phyloP scores from a whole-genome alignment of 352 stramenopile species.

The Hyaloperonospora arabidopsidis region DNA sequence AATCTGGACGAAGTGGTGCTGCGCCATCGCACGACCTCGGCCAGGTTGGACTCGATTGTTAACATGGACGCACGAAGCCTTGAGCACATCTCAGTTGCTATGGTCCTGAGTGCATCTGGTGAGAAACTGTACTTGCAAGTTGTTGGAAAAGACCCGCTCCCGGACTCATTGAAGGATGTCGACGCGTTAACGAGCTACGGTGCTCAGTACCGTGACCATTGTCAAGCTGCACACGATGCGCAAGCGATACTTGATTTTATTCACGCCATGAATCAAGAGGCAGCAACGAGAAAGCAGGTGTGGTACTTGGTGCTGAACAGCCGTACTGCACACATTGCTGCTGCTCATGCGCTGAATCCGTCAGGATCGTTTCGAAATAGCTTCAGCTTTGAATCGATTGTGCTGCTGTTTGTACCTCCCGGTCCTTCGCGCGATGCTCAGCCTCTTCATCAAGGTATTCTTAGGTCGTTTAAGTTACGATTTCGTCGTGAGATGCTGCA shows the following conservation, averaged over 20 bases:
- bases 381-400: constrained; percentile 57
- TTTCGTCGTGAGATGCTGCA: constrained; percentile 57
- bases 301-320: constrained; percentile 69
- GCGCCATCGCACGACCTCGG: constrained; percentile 38
- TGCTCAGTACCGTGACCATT: constrained; percentile 39
- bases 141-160: constrained; percentile 36
- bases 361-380: constrained; percentile 47
- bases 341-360: constrained; percentile 50
- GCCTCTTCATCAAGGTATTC: constrained; percentile 53
- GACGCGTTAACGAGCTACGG: constrained; percentile 30
- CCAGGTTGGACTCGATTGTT: constrained; percentile 27
- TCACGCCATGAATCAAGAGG: constrained; percentile 52
- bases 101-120: constrained; percentile 51
- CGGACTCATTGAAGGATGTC: constrained; percentile 32
- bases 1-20: constrained; percentile 56
- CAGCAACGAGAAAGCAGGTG: constrained; percentile 43
- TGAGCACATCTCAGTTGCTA: constrained; percentile 43
- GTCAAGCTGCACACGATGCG: constrained; percentile 46
- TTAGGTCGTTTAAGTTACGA: constrained; percentile 48
- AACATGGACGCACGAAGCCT: constrained; percentile 44
- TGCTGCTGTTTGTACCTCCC: constrained; percentile 57
- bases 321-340: constrained; percentile 54
- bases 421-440: constrained; percentile 31
- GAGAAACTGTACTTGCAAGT: constrained; percentile 61
- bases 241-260: constrained; percentile 46